Evolutionary conservation across 108 stramenopile species (phyloP), one percentile per base, ranked within the genome.

Genomic region (Skeletonema tropicum): DNA sequence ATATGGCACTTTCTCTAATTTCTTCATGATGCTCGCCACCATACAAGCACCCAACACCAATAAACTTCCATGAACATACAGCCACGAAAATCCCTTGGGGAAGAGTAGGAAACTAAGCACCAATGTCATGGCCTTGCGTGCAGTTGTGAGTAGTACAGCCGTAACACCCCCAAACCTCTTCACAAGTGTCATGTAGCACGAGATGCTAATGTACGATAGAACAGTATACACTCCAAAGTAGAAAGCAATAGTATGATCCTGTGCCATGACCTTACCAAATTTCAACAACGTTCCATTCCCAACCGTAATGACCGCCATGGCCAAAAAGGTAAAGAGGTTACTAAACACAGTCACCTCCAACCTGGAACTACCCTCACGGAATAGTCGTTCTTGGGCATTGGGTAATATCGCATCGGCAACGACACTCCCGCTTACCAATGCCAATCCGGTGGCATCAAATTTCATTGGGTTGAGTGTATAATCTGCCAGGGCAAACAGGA

Each of bases 31-130:
- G 14, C 86, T 88, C 41, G 82, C 83, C 25, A 73, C 68, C 33
- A 79, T 85, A 11, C 90, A 66, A 9, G 89, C 89, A 26, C 89
- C 89, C 29, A 92, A 60, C 25, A 89, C 89, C 13, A 92, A 75
- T 14, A 83, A 61, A 13, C 88, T 85, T 7, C 90, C 90, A 55
- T 83, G 49, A 31, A 90, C 87, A 71, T 89, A 90, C 17, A 80
- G 60, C 79, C 80, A 83, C 48, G 82, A 79, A 70, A 88, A 86
- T 59, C 86, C 91, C 72, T 83, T 83, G 15, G 77, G 26, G 64
- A 78, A 83, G 2, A 83, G 66, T 8, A 83, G 6, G 38, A 83
- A 83, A 11, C 55, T 59, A 1, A 83, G 63, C 17, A 83, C 58
- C 21, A 83, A 68, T 6, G 82, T 83, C 9, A 73, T 66, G 26